Evolutionary conservation across 2,329 filamentous ascomycete genomes (phyloP).

Genomic region (Venturia aucupariae): DNA sequence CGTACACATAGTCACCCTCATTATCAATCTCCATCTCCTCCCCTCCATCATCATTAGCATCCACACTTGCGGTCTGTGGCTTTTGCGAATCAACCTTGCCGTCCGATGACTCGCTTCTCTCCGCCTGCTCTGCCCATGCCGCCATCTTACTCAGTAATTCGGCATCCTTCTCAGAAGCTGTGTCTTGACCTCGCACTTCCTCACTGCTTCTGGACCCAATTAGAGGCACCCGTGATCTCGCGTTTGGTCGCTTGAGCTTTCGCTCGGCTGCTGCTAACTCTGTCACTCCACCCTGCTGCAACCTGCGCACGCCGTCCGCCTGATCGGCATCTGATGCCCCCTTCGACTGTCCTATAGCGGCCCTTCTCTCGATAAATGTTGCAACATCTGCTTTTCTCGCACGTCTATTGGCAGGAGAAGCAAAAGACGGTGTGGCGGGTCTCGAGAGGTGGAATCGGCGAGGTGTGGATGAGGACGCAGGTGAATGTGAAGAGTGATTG

Average conservation of each 20-base stretch:
- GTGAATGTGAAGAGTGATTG: neutral
- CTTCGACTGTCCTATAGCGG: neutral
- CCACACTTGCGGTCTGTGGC: slow-evolving; percentile 17
- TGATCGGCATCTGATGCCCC: neutral
- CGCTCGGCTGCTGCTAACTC: neutral
- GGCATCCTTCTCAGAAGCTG: neutral
- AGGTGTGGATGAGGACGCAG: neutral
- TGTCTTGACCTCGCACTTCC: neutral
- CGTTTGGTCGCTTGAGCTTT: slow-evolving; percentile 10
- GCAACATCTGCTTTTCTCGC: slow-evolving; percentile 10
- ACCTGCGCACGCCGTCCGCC: neutral
- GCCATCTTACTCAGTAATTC: neutral
- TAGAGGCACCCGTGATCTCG: neutral
- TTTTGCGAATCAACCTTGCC: slow-evolving; percentile 18
- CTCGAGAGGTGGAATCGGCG: slow-evolving; percentile 8
- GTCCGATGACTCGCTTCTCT: neutral
- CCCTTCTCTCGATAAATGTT: slow-evolving; percentile 9
- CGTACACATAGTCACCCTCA: slow-evolving; percentile 51
- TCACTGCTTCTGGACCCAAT: neutral
- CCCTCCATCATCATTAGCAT: slow-evolving; percentile 22
- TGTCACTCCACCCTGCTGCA: slow-evolving; percentile 3
- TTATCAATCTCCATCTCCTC: slow-evolving; percentile 33
- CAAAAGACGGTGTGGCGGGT: neutral
- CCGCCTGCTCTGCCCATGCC: slow-evolving; percentile 9
- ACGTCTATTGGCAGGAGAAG: neutral